phyloP scores from a whole-genome alignment of 2,329 filamentous ascomycete species.

The Colletotrichum incanum region DNA sequence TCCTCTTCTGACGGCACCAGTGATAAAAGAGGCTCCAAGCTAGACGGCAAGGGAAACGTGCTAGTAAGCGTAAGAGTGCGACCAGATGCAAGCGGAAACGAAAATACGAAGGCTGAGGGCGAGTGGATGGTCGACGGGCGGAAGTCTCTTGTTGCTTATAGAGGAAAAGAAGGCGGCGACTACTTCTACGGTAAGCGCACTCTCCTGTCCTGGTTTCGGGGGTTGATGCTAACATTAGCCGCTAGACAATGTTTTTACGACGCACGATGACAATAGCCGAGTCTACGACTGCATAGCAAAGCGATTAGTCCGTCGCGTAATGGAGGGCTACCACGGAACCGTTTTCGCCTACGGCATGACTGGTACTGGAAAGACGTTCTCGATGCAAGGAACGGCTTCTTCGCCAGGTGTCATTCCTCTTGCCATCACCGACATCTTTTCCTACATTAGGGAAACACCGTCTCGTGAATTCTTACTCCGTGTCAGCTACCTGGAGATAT shows the following conservation, averaged over 20 bases:
- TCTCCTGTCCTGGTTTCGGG: too few relatives aligned
- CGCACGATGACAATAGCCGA: slow-evolving; percentile 92
- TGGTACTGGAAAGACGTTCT: slow-evolving; percentile 98
- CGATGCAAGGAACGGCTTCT: slow-evolving; percentile 97
- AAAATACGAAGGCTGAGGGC: slow-evolving; percentile 74
- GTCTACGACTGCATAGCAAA: slow-evolving; percentile 97
- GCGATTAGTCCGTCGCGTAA: slow-evolving; percentile 92
- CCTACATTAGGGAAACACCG: slow-evolving; percentile 97
- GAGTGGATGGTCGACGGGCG: slow-evolving; percentile 96
- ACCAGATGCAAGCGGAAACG: slow-evolving; percentile 80
- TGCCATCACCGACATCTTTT: slow-evolving; percentile 99
- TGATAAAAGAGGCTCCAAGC: slow-evolving; percentile 67
- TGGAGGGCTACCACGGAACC: slow-evolving; percentile 99
- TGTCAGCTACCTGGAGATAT: slow-evolving; percentile 98
- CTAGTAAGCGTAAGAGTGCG: slow-evolving; percentile 95
- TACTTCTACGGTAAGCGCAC: slow-evolving; percentile 83
- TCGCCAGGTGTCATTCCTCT: slow-evolving; percentile 97
- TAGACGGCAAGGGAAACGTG: slow-evolving; percentile 92
- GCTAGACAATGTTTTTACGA: slow-evolving; percentile 94
- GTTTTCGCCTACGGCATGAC: slow-evolving; percentile 99
- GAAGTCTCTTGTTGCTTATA: slow-evolving; percentile 85
- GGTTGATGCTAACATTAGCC: slow-evolving; percentile 44
- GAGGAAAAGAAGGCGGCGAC: slow-evolving; percentile 91
- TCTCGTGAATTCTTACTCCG: slow-evolving; percentile 93
- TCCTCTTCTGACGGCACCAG: slow-evolving; percentile 48